Base-by-base conservation (phyloP, 106 monocot genomes). In the Triglochin maritima region DNA sequence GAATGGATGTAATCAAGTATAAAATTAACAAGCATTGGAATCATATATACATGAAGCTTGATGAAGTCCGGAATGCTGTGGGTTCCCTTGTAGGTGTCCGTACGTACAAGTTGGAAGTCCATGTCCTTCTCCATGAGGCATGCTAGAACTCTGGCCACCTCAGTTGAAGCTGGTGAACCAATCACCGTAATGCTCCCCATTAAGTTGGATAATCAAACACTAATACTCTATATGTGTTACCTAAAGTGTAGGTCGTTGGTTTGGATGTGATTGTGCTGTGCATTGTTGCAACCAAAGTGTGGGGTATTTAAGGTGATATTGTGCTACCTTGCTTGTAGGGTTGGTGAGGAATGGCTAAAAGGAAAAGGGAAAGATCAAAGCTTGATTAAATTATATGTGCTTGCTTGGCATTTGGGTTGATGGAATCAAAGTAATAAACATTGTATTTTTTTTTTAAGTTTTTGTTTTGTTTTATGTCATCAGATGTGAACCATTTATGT, bases 21-120 rank as follows among this genome's bases (percentile, higher is more conserved):
- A 29, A 16, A 8, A 29, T 62, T 4, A 3, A 13, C 44, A 47
- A 64, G 9, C 2, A 11, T 12, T 14, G 43, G 51, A 41, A 50
- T n/a, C 43, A 14, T 4, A 9, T 47, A 6, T 69, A 48, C 71
- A 60, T 48, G 63, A 6, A 72, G 72, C 63, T 53, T 72, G 72
- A 72, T 53, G 72, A 72, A 72, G 45, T 72, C 72, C 8, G 72
- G 64, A 2, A 61, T 44, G 12, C n/a, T 72, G 51, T 13, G 9
- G 4, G 17, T 13, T 17, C 72, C 50, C 43, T 72, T 72, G 72
- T 63, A 72, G 13, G 3, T 72, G 53, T 72, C 72, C 52, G 44
- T 45, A 2, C 72, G 72, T 3, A 72, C 14, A 0, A 72, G 72
- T 3, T 72, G 72, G 53, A 72, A 72, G 9, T 72, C 63, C 53